phyloP scores from a whole-genome alignment of 2,329 filamentous ascomycete species.

The Fusarium dlaminii region DNA sequence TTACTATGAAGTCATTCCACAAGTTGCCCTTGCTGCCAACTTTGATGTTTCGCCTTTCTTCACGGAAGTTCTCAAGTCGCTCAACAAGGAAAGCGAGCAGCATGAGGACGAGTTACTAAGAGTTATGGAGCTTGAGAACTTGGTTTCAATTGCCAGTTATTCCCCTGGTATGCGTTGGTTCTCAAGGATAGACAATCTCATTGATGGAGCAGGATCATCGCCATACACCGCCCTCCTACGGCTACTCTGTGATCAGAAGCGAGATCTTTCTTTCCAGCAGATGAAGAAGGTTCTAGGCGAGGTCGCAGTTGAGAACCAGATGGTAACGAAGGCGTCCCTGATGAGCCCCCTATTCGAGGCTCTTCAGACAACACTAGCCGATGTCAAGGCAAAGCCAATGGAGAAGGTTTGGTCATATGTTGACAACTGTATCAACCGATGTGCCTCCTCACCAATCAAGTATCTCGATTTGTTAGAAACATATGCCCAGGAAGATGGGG shows the following conservation, averaged over 20 bases:
- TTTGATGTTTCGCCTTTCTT: slow-evolving; percentile 88
- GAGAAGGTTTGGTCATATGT: slow-evolving; percentile 73
- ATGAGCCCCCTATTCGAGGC: slow-evolving; percentile 58
- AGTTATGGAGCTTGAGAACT: slow-evolving; percentile 80
- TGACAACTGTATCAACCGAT: slow-evolving; percentile 83
- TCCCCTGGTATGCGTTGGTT: slow-evolving; percentile 94
- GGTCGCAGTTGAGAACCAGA: slow-evolving; percentile 71
- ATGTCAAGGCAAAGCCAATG: slow-evolving; percentile 41
- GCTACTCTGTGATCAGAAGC: slow-evolving; percentile 46
- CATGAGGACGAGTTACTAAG: slow-evolving; percentile 63
- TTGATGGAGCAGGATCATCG: slow-evolving; percentile 56
- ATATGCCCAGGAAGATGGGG: slow-evolving; percentile 42
- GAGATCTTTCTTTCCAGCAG: slow-evolving; percentile 50
- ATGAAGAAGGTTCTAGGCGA: slow-evolving; percentile 66
- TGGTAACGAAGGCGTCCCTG: slow-evolving; percentile 65
- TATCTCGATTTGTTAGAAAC: slow-evolving; percentile 78
- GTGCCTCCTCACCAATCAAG: slow-evolving; percentile 80
- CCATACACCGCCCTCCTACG: slow-evolving; percentile 78
- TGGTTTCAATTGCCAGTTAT: slow-evolving; percentile 81
- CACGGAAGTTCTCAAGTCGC: slow-evolving; percentile 70
- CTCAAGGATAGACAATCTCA: slow-evolving; percentile 72
- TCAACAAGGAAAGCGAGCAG: slow-evolving; percentile 65
- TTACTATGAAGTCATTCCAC: slow-evolving; percentile 87
- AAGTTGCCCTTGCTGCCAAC: slow-evolving; percentile 81
- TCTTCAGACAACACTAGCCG: slow-evolving; percentile 37